A percentile compares a stretch with the other conserved stretches of the same genome.
Evolutionary conservation across 257 asterid genomes (phyloP).

Genomic region (Lycium ferocissimum): DNA sequence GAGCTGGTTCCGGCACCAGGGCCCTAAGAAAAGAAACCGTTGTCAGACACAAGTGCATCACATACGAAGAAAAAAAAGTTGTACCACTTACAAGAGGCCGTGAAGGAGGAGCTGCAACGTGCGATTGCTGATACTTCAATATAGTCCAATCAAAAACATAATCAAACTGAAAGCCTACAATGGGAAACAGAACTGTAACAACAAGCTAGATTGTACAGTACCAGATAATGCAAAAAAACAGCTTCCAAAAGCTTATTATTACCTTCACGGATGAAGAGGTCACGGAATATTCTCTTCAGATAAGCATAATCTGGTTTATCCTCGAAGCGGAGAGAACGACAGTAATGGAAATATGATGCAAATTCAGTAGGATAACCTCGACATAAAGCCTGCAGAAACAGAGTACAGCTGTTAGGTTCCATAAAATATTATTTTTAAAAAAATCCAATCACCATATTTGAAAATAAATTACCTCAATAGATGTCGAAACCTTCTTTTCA

Average conservation of each 20-base stretch:
- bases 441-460: conserved; percentile 33
- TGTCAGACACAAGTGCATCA: conserved; percentile 19
- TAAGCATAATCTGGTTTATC: conserved; percentile 98
- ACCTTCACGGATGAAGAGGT: conserved; percentile 96
- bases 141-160: conserved; percentile 98
- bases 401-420: conserved; percentile 33
- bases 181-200: neutral
- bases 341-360: conserved; percentile 96
- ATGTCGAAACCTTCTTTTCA: conserved; percentile 93
- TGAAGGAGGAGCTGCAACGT: conserved; percentile 81
- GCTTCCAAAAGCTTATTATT: neutral
- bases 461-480: conserved; percentile 75
- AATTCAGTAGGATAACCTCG: conserved; percentile 94
- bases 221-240: neutral
- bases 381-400: conserved; percentile 68
- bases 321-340: conserved; percentile 93
- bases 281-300: conserved; percentile 94
- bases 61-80: neutral
- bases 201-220: neutral
- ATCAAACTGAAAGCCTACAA: conserved; percentile 88
- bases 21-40: conserved; percentile 53
- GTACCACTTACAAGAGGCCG: conserved; percentile 64
- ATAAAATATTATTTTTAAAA: neutral
- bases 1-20: conserved; percentile 79
- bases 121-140: conserved; percentile 92